Evolutionary conservation across 1,284 basidiomycete genomes (phyloP).

Genomic region (Paramarasmius palmivorus): DNA sequence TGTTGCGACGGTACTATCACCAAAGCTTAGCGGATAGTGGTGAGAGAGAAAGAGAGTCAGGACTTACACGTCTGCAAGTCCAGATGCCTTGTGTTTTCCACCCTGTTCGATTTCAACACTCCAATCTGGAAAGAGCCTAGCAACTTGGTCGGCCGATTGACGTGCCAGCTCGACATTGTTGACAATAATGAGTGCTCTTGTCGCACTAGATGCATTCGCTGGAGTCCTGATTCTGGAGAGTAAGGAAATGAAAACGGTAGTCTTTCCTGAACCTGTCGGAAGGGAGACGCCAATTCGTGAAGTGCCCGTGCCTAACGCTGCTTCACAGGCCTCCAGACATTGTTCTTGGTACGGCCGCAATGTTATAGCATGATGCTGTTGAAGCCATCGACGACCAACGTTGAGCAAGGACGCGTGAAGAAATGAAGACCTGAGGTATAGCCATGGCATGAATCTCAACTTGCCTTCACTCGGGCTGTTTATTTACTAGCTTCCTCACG

Average conservation of each 20-base stretch:
- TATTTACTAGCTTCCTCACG: too few species aligned
- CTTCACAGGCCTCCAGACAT: conserved; percentile 81
- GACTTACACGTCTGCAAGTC: conserved; percentile 81
- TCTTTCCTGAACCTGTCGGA: conserved; percentile 93
- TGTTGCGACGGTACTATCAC: conserved; percentile 81
- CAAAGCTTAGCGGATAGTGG: background rate
- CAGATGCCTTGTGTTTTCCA: conserved; percentile 71
- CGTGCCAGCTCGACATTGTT: conserved; percentile 87
- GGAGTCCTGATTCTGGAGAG: conserved; percentile 61
- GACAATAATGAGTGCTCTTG: conserved; percentile 78
- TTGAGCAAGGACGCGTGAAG: background rate
- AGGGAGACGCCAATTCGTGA: conserved; percentile 90
- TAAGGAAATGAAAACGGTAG: conserved; percentile 86
- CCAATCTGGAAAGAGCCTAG: conserved; percentile 69
- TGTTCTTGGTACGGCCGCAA: conserved; percentile 90
- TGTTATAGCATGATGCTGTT: conserved; percentile 19
- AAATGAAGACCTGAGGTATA: background rate
- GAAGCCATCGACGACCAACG: background rate
- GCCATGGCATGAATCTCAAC: background rate
- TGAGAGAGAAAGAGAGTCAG: background rate
- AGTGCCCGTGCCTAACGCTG: conserved; percentile 61
- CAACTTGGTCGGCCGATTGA: conserved; percentile 82
- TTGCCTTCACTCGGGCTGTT: background rate
- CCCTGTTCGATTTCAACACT: conserved; percentile 94
- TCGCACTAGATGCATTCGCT: conserved; percentile 41